Evolutionary conservation across 768 basidiomycete genomes (phyloP).

Genomic region (Clathrus columnatus): DNA sequence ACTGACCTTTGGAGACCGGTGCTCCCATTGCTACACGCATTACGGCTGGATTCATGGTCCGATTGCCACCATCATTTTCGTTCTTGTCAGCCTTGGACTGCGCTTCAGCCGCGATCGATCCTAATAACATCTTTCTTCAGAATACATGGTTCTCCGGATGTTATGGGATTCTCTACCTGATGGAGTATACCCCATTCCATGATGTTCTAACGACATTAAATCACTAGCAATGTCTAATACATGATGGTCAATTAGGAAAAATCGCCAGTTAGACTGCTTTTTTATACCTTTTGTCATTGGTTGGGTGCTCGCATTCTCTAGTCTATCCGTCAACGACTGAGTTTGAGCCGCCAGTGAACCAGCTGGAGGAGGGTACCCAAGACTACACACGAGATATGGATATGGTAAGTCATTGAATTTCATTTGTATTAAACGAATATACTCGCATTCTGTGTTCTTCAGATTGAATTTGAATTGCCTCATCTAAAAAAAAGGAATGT

Average conservation of each 20-base stretch:
- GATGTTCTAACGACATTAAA: constrained; percentile 29
- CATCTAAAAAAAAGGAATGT: neutral
- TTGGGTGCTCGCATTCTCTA: neutral
- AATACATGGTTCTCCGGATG: neutral
- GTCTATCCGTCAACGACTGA: neutral
- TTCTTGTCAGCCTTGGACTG: constrained; percentile 28
- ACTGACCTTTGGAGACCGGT: neutral
- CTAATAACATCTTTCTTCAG: constrained; percentile 9
- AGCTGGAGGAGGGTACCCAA: neutral
- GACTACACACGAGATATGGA: neutral
- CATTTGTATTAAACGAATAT: too few species aligned
- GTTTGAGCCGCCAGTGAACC: neutral
- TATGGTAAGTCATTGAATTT: too few species aligned
- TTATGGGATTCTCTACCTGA: constrained; percentile 12
- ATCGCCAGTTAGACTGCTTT: too few species aligned
- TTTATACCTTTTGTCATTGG: neutral
- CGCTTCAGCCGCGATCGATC: constrained; percentile 27
- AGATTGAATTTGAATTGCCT: neutral
- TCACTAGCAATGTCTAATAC: constrained; percentile 19
- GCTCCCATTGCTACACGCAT: neutral
- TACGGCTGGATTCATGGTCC: neutral
- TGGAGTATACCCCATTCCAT: constrained; percentile 28
- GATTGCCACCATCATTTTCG: constrained; percentile 12
- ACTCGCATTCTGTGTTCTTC: neutral
- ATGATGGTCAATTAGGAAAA: too few species aligned